Evolutionary conservation across 306 rosid genomes (phyloP).

Genomic region (Sindora glabra): DNA sequence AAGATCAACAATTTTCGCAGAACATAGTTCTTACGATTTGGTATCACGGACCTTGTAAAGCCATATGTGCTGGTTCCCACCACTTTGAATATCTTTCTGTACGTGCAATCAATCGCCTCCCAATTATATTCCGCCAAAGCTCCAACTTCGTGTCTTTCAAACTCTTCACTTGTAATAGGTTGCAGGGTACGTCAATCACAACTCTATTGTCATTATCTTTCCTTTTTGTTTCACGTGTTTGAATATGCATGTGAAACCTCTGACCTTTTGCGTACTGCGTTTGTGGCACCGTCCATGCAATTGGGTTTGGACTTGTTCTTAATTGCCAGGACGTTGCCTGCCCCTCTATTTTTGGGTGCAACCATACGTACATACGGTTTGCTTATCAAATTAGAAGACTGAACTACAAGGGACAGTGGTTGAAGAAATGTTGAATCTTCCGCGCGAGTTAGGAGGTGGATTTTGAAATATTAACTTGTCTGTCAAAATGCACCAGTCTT

Average conservation of each 20-base stretch:
- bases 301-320: neutral
- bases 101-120: neutral
- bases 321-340: neutral
- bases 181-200: too few relatives aligned
- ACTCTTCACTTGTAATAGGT: neutral
- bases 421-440: neutral
- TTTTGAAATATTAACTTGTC: neutral
- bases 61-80: neutral
- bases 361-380: neutral
- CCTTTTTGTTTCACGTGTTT: too few relatives aligned
- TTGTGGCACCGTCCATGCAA: neutral
- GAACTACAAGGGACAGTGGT: neutral
- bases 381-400: neutral
- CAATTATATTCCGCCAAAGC: neutral
- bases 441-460: neutral
- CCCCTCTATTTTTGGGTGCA: neutral
- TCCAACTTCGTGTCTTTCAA: neutral
- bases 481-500: conserved; percentile 8
- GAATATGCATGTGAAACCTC: neutral
- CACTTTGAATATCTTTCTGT: neutral
- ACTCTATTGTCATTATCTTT: too few relatives aligned
- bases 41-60: neutral
- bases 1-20: neutral
- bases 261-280: neutral
- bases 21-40: conserved; percentile 1